Base-by-base conservation (phyloP, 495 filamentous ascomycete genomes). In the Amorphotheca resinae region DNA sequence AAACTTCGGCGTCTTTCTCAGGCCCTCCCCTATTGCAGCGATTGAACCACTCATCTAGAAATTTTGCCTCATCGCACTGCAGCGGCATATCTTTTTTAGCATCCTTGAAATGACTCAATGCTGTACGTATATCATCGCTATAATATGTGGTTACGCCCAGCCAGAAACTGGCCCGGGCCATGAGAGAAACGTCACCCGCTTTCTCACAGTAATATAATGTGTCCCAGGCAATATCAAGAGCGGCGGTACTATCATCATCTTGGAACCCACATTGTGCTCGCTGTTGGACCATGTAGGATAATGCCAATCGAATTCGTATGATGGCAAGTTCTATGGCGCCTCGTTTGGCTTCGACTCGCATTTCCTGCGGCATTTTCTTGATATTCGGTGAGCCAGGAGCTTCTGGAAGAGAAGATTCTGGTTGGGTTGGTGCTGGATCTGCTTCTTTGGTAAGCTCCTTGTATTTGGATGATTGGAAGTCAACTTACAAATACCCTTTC, bases 241-340 rank as follows among this genome's bases (percentile, higher is more conserved):
- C 33, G 1, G 7, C 2, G 17, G 20, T 20, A 2, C 7, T 37
- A 17, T 46, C 44, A 26, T 8, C 23, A 2, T n/a, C 0, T 16
- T 7, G n/a, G 2, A 33, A 7, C 11, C 35, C 44, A 33, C 2
- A 1, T 26, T 14, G 4, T 11, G 44, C 35, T 16, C 44, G 22
- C 20, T 46, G 28, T 5, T 40, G 14, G 16, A 21, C 18, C 44
- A 46, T 46, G 9, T n/a, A 21, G 15, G n/a, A 9, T 18, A 46
- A 25, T 9, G 23, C 17, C 1, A 22, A 1, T 26, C 26, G 7
- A 4, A 15, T 12, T 14, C 44, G 44, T 17, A 30, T 9, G 9
- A 45, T 37, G 15, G 32, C 33, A 14, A 45, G 30, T 6, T 37
- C 33, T 34, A 11, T 11, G 5, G 25, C 11, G 25, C n/a, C n/a